A percentile compares a stretch with the other conserved stretches of the same genome.
phyloP scores from a whole-genome alignment of 441 rosid genomes.

The Syzygium syzygioides region DNA sequence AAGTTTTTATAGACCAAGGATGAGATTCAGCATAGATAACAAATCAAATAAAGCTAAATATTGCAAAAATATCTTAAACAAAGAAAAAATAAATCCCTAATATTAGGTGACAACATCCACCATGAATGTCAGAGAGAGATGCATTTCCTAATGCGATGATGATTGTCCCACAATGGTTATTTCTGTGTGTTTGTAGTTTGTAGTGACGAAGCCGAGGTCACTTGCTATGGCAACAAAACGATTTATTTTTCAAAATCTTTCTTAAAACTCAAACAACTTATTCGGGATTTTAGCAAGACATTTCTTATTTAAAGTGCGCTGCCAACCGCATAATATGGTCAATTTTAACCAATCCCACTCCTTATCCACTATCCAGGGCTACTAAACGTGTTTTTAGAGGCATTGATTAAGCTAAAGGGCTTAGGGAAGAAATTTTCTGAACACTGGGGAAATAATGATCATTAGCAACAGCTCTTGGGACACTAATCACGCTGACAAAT shows the following conservation, averaged over 20 bases:
- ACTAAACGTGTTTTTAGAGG: not conserved
- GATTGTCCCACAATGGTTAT: not conserved
- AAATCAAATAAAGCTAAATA: not conserved
- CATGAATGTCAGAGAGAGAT: not conserved
- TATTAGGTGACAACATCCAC: too few species aligned
- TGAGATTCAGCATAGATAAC: not conserved
- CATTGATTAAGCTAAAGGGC: not conserved
- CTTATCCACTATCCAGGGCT: not conserved
- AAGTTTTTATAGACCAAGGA: not conserved
- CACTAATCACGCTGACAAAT: not conserved
- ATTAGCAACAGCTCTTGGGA: not conserved
- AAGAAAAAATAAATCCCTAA: not conserved
- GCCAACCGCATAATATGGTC: fast-evolving
- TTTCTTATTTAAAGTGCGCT: not conserved
- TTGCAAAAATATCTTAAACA: not conserved
- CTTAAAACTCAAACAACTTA: not conserved
- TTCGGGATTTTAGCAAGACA: not conserved
- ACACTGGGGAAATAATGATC: not conserved
- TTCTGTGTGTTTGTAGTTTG: not conserved
- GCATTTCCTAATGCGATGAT: not conserved
- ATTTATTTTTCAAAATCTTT: not conserved
- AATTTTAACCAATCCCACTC: not conserved
- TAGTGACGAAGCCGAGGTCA: not conserved
- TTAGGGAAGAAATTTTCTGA: not conserved
- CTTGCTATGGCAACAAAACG: not conserved